A percentile compares a stretch with the other conserved stretches of the same genome.
These are phyloP conservation scores for Geranium incanum DNA, from an alignment of 441 rosid genomes.

Conservation along the genomic window DNA sequence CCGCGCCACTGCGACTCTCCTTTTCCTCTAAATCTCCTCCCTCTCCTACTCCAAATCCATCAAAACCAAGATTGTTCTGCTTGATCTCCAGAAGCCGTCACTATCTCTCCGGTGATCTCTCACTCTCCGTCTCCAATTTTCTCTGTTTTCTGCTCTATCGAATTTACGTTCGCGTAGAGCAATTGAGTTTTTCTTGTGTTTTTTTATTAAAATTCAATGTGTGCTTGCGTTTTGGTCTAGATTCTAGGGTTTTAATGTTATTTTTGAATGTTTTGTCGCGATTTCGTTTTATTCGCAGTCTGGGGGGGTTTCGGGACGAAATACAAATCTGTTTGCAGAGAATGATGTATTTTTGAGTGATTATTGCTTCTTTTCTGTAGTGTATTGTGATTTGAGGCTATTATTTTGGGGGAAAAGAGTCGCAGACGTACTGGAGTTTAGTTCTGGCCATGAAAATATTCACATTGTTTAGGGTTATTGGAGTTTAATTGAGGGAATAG, in stretches of 20 bases:
- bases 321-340: neutral
- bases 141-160: neutral
- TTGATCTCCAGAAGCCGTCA: constrained; percentile 8
- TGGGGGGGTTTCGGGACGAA: neutral
- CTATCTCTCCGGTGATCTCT: constrained; percentile 2
- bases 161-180: neutral
- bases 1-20: constrained; percentile 9
- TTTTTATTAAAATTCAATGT: neutral
- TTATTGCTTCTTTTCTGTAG: neutral
- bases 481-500: neutral
- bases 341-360: neutral
- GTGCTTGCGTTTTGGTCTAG: neutral
- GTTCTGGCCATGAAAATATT: constrained; percentile 4
- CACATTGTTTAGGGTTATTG: constrained; percentile 3
- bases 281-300: neutral
- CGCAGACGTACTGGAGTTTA: neutral
- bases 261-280: neutral
- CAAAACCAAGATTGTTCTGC: neutral
- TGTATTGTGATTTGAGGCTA: neutral
- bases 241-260: neutral
- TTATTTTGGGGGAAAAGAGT: neutral
- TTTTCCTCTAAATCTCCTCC: constrained; percentile 3
- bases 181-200: neutral
- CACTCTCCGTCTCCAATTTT: neutral
- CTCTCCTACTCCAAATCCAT: neutral